phyloP scores from a whole-genome alignment of 495 filamentous ascomycete species.

The Neurospora sp. region DNA sequence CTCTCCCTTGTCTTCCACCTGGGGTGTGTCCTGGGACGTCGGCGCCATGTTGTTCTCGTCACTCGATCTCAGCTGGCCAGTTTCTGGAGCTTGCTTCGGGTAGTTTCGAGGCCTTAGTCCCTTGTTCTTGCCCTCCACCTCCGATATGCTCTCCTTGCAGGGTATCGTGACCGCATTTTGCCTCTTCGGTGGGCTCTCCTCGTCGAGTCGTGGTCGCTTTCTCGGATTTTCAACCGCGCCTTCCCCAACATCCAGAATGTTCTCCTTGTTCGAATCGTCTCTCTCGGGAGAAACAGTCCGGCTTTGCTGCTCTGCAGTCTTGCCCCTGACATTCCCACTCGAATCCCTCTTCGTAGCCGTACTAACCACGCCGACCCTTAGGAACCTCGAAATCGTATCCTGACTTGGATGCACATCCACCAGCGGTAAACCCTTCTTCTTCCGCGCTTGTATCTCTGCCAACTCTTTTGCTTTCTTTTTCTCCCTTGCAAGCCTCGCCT shows the following conservation, averaged over 20 bases:
- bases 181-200: slow-evolving; percentile 1
- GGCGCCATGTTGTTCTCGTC: no score
- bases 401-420: slow-evolving; percentile 33
- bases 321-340: not conserved
- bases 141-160: not conserved
- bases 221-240: not conserved
- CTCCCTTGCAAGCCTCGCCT: slow-evolving; percentile 29
- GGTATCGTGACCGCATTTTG: not conserved
- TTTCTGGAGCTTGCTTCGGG: not conserved
- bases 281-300: slow-evolving; percentile 2
- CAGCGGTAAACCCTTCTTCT: slow-evolving; percentile 29
- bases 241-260: not conserved
- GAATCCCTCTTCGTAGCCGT: slow-evolving; percentile 7
- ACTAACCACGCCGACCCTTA: slow-evolving; percentile 17
- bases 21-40: not conserved
- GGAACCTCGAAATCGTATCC: slow-evolving; percentile 32
- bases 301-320: slow-evolving; percentile 3
- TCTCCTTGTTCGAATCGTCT: not conserved
- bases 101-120: not conserved
- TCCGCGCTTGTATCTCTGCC: slow-evolving; percentile 24
- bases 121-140: not conserved
- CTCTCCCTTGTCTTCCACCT: not conserved
- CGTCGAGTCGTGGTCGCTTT: not conserved
- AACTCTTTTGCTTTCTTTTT: slow-evolving; percentile 34
- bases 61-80: no score